These are phyloP conservation scores for Lentinula edodes DNA, from an alignment of 768 basidiomycete genomes.

Conservation along the genomic window DNA sequence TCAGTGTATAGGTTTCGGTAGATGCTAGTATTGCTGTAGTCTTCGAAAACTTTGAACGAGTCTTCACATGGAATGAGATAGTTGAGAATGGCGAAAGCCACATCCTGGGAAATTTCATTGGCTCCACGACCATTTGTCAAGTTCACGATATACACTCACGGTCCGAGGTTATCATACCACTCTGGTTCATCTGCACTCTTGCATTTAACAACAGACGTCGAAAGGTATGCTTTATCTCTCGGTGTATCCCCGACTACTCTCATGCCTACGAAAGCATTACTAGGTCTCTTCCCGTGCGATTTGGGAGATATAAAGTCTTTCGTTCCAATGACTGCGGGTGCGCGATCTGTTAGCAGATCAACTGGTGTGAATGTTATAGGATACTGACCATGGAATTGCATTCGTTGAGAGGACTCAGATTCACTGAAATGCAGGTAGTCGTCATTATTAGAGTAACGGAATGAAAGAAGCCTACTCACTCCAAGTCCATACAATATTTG, in stretches of 20 bases:
- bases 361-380: neutral
- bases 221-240: neutral
- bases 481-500: neutral
- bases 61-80: slow-evolving; percentile 1
- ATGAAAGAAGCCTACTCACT: neutral
- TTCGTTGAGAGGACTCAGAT: neutral
- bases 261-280: slow-evolving; percentile 4
- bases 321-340: neutral
- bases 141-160: neutral
- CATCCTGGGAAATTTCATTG: neutral
- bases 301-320: slow-evolving; percentile 3
- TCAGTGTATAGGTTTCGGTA: neutral
- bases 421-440: neutral
- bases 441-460: neutral
- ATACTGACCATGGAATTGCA: slow-evolving; percentile 3
- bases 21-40: neutral
- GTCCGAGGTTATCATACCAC: slow-evolving; percentile 6
- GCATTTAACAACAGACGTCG: slow-evolving; percentile 4
- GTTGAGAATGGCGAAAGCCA: neutral
- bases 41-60: slow-evolving; percentile 4
- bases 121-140: neutral
- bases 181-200: slow-evolving; percentile 2
- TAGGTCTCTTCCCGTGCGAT: neutral
- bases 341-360: neutral
- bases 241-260: neutral